Base-by-base conservation (phyloP, 2,329 filamentous ascomycete genomes). In the Onygena corvina region DNA sequence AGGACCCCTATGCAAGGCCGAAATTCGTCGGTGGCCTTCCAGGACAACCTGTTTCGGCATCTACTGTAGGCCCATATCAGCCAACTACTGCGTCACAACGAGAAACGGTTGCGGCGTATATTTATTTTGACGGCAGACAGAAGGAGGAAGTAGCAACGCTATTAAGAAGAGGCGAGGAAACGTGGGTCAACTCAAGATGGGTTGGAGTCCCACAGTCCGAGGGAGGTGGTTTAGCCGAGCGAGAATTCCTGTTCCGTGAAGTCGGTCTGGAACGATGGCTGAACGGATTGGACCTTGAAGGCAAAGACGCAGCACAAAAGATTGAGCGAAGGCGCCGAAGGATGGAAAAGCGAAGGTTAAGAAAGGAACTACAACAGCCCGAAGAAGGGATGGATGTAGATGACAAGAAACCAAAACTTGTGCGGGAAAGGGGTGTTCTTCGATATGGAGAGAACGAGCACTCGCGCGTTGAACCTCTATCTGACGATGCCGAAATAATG, bases 131-230 rank as follows among this genome's bases (percentile, higher is more conserved):
- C 67, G 92, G 92, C 14, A 77, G 92, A 54, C 78, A 79, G 53
- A 98, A 98, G 66, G 92, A 98, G 65, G 92, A 98, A 69, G 93
- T 98, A 2, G 92, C 92, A 47, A 98, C 92, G 9, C 72, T 98
- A 50, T 73, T 98, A 47, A 77, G 92, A 49, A 84, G 89, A 9
- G 90, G 92, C 20, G 92, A 96, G 64, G 92, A 98, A 69, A 98
- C 92, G 1, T 98, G 92, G 92, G 93, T 98, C 20, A 98, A 96
- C 62, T 95, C 88, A 50, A 77, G 92, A 59, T 98, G 92, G 92
- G 92, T 98, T 46, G 90, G 93, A 62, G 81, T 98, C 4, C 87
- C 90, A 2, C 83, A 89, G 23, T 80, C 83, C 20, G 90, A 96
- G 67, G 90, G 90, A 27, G 92, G 92, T 46, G 92, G 92, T 35